Conservation (phyloP, 2,329 filamentous ascomycete genomes). For the Colletotrichum tamarilloi region DNA sequence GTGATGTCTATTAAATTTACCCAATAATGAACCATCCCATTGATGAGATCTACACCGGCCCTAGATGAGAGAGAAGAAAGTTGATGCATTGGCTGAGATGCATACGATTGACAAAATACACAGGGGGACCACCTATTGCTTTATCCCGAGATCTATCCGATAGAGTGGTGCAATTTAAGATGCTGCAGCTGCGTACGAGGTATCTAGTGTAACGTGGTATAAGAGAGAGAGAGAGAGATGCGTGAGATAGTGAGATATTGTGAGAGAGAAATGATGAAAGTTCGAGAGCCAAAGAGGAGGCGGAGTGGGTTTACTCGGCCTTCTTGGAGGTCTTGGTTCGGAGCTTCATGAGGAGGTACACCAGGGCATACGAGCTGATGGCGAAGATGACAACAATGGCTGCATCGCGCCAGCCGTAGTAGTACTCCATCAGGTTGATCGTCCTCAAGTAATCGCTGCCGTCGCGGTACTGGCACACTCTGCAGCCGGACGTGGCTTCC, state of each 20-base stretch:
- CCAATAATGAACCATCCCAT: neutral
- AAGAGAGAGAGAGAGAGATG: neutral
- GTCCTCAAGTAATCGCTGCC: slow-evolving; percentile 70
- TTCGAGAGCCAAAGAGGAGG: neutral
- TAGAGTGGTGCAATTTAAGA: neutral
- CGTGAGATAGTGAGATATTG: neutral
- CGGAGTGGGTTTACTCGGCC: slow-evolving; percentile 47
- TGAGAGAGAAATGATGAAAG: neutral
- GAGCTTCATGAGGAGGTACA: slow-evolving; percentile 60
- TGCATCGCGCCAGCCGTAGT: slow-evolving; percentile 75
- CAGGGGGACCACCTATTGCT: neutral
- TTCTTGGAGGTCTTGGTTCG: slow-evolving; percentile 60
- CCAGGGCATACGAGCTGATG: slow-evolving; percentile 62
- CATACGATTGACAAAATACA: neutral
- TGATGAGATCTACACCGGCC: neutral
- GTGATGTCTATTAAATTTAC: neutral
- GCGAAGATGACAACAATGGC: slow-evolving; percentile 69
- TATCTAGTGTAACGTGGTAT: neutral
- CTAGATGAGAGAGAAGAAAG: neutral
- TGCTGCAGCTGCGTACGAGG: neutral
- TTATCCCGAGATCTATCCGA: neutral
- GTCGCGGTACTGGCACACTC: slow-evolving; percentile 68
- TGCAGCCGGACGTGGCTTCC: slow-evolving; percentile 63
- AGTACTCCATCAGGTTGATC: slow-evolving; percentile 70
- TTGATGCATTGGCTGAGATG: neutral